A percentile compares a stretch with the other conserved stretches of the same genome.
These are phyloP conservation scores for Pichia sp. DNA, from an alignment of 1,139 yeast genomes.

Conservation along the genomic window DNA sequence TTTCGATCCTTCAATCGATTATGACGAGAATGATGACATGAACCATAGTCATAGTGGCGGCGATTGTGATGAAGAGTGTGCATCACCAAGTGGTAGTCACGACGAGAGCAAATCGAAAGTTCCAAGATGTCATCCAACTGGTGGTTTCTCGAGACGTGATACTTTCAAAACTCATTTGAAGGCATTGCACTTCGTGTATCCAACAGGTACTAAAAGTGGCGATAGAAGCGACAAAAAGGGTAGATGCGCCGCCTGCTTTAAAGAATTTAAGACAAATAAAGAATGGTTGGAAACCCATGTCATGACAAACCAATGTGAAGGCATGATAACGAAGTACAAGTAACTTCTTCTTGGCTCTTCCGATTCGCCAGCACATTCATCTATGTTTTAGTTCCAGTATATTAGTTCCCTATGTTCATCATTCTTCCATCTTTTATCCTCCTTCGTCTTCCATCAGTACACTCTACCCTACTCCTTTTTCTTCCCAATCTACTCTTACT, in stretches of 20 bases:
- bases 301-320: constrained; percentile 44
- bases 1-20: constrained; percentile 24
- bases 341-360: constrained; percentile 8
- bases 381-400: not conserved
- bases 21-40: constrained; percentile 28
- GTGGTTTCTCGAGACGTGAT: constrained; percentile 57
- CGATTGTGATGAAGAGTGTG: constrained; percentile 28
- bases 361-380: not conserved
- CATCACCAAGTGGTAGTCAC: not conserved
- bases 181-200: constrained; percentile 56
- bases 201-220: constrained; percentile 50
- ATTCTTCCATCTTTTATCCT: not conserved
- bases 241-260: constrained; percentile 56
- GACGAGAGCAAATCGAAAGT: constrained; percentile 6
- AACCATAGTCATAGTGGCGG: too few relatives aligned
- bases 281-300: constrained; percentile 52
- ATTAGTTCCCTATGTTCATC: constrained; percentile 29
- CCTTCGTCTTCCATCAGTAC: not conserved
- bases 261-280: constrained; percentile 43
- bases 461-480: not conserved
- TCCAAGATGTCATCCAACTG: constrained; percentile 52
- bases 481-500: not conserved
- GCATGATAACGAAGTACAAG: constrained; percentile 34
- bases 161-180: constrained; percentile 56
- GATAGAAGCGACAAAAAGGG: constrained; percentile 46